A percentile compares a stretch with the other conserved stretches of the same genome.
phyloP scores from a whole-genome alignment of 2,329 filamentous ascomycete species.

The Colletotrichum phormii region DNA sequence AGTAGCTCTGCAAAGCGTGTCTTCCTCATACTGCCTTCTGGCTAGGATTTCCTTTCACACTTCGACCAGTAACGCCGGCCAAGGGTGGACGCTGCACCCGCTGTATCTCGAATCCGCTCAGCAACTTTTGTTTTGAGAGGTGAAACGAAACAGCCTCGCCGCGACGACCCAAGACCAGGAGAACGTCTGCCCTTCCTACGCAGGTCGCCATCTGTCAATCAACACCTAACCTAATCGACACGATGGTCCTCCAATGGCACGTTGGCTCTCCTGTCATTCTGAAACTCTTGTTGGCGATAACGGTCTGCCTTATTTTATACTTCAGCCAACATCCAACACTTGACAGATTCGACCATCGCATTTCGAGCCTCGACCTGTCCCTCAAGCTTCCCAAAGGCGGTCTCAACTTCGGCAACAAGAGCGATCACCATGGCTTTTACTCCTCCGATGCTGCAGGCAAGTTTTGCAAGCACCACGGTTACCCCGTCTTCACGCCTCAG shows the following conservation, averaged over 20 bases:
- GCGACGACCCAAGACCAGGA: not conserved
- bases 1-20: not conserved
- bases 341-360: conserved; percentile 34
- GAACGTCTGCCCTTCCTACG: not conserved
- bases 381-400: conserved; percentile 25
- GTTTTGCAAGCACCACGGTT: conserved; percentile 49
- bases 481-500: conserved; percentile 43
- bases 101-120: not conserved
- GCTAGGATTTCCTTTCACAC: not conserved
- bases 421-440: conserved; percentile 40
- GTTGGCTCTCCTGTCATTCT: conserved; percentile 14
- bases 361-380: conserved; percentile 23
- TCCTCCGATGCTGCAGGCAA: conserved; percentile 43
- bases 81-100: not conserved
- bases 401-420: conserved; percentile 13
- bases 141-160: not conserved
- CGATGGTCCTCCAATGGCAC: conserved; percentile 30
- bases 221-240: not conserved
- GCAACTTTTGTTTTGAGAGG: not conserved
- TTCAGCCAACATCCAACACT: conserved; percentile 30
- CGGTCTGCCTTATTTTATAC: conserved; percentile 23
- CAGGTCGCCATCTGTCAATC: not conserved
- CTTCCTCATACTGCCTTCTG: not conserved
- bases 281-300: conserved; percentile 17
- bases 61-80: not conserved